Base-by-base conservation (phyloP, 2,329 filamentous ascomycete genomes). In the Neodidymelliopsis sp. region DNA sequence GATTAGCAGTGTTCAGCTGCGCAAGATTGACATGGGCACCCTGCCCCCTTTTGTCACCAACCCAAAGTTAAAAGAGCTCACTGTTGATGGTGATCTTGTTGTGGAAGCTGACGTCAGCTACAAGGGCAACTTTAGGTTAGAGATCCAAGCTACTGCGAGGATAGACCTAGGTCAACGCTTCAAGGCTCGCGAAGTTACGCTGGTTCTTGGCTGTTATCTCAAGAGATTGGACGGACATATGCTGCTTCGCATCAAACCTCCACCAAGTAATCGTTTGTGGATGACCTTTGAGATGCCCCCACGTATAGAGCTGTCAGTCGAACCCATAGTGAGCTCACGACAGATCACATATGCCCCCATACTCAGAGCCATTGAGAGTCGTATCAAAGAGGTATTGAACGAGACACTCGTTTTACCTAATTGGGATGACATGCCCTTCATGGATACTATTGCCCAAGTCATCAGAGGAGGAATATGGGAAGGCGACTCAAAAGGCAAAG, bases 301-400 rank as follows among this genome's bases (percentile, higher is more conserved):
- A 13, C 92, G 93, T 67, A 88, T 99, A 77, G 91, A 96, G 54
- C 86, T 97, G 80, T 85, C 85, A n/a, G 90, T 97, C 31, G 91
- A 97, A 70, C 94, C 94, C 3, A 92, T 99, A 60, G 91, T 99
- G 39, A 96, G 92, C 75, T 89, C 91, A 11, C 85, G 93, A 49
- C 93, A 97, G 70, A 96, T 99, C 57, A 97, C 94, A 0, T 97
- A 96, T 72, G 90, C 88, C 2, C 83, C 96, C 50, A 94, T 99
- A 45, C 81, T 97, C 10, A 85, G 91, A 38, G 90, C 95, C 53
- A 97, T 99, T 50, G 94, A 99, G 73, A 96, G 89, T 66, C 84
- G 91, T 38, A 97, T 99, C 69, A 89, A 95, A 65, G 92, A 97
- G 72, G 91, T 97, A 7, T 82, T 99, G 52, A 90, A 89, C 8